Base-by-base conservation (phyloP, 2,329 filamentous ascomycete genomes). In the Colletotrichum sp. region DNA sequence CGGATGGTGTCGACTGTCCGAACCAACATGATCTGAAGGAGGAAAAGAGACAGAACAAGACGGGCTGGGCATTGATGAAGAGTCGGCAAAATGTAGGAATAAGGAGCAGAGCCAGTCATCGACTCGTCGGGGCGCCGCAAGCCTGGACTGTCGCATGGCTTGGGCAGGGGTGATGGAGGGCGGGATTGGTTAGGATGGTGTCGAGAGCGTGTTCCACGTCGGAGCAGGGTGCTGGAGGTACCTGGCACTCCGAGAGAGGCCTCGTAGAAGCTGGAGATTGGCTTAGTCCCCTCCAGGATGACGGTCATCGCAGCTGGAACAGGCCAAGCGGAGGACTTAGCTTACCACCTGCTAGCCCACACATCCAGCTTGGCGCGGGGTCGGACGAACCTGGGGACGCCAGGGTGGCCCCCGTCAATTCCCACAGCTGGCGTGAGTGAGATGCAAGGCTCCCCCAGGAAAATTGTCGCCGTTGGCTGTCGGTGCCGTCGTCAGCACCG, bases 341-440 rank as follows among this genome's bases (percentile, higher is more conserved):
- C 64, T 76, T 44, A 49, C 62, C 28, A 44, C 57, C 44, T 68
- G 36, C 60, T 57, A 55, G 68, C 15, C 62, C 62, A 55, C 28
- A 24, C 21, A 72, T 16, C 72, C 69, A 65, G 52, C 76, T 77
- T 76, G 69, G 76, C 73, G 69, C 69, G 73, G 76, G 76, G 74
- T 73, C 67, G 34, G 73, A 77, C 44, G 67, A 77, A 73, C 73
- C 76, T 77, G 66, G 65, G 60, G 66, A 52, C 64, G 21, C 63
- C 34, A 52, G 57, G 69, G 32, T 73, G 9, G 15, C 59, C 67
- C 71, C 28, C 52, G 65, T 55, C 16, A 52, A 74, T 69, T 63
- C 52, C 65, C 57, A 24, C 18, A 59, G 8, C 63, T 21, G 52
- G 52, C 59, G 32, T 60, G 55, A 32, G 28, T 30, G 32, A 59